Percentiles rank a stretch among this genome's conserved stretches.
Evolutionary conservation across 2,329 filamentous ascomycete species (phyloP).

Genomic region (Neocatenulostroma microsporum): DNA sequence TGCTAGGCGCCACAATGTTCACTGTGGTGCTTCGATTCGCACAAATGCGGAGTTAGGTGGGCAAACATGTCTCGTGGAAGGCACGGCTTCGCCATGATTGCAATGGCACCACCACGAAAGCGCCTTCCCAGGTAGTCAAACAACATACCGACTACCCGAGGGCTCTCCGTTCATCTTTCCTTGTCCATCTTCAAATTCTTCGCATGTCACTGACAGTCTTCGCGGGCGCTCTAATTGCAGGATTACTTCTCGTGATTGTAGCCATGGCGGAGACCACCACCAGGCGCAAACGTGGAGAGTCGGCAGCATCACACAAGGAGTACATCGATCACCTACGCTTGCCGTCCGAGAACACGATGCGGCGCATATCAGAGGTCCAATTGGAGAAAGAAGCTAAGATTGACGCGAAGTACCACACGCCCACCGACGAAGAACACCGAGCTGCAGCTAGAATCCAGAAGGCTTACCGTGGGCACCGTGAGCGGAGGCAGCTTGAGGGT

Average conservation of each 20-base stretch:
- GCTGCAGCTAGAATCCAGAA: conserved; percentile 37
- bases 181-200: no score
- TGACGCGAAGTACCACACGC: conserved; percentile 18
- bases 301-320: conserved; percentile 17
- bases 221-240: conserved; percentile 4
- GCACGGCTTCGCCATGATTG: no score
- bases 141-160: no score
- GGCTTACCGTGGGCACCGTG: conserved; percentile 69
- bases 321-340: conserved; percentile 20
- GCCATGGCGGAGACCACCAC: conserved; percentile 6
- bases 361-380: conserved; percentile 21
- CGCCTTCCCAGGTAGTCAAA: no score
- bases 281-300: no score
- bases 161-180: no score
- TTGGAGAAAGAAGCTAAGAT: conserved; percentile 19
- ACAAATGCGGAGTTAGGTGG: no score
- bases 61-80: no score
- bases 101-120: no score
- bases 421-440: conserved; percentile 15
- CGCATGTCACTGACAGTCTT: conserved; percentile 3
- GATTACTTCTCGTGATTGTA: not conserved
- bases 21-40: no score
- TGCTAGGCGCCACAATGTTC: no score
- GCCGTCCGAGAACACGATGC: conserved; percentile 14
- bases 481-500: conserved; percentile 62